Evolutionary conservation across 169 alveolate genomes (phyloP).

Genomic region (Plasmodium gaboni): DNA sequence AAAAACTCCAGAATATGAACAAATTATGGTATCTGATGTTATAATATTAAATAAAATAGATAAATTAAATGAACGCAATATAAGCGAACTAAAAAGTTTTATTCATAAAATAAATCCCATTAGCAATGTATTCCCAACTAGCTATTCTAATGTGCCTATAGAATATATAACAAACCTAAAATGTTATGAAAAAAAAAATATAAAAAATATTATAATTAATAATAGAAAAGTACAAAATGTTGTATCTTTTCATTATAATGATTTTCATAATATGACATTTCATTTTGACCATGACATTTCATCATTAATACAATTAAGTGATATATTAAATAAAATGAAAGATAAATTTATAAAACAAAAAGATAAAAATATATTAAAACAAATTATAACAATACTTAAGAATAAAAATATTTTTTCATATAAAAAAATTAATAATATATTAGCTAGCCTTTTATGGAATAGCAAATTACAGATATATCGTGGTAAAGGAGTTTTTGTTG

Average conservation of each 20-base stretch:
- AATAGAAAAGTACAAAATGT: neutral
- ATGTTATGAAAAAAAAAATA: constrained; percentile 74
- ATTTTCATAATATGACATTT: constrained; percentile 31
- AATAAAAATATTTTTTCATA: constrained; percentile 53
- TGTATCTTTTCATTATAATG: constrained; percentile 35
- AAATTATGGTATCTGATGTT: constrained; percentile 63
- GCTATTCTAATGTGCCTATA: constrained; percentile 41
- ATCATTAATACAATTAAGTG: constrained; percentile 33
- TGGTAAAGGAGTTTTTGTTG: constrained; percentile 74
- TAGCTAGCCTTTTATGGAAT: constrained; percentile 56
- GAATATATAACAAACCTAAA: constrained; percentile 57
- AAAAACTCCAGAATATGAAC: constrained; percentile 32
- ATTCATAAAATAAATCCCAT: constrained; percentile 53
- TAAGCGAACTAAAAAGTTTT: constrained; percentile 36
- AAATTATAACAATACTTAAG: constrained; percentile 30
- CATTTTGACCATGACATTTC: constrained; percentile 29
- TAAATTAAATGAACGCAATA: constrained; percentile 40
- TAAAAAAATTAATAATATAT: constrained; percentile 52
- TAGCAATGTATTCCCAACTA: constrained; percentile 32
- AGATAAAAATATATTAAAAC: constrained; percentile 17
- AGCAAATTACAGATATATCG: constrained; percentile 33
- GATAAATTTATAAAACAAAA: constrained; percentile 18
- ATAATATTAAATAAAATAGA: constrained; percentile 65
- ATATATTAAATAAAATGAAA: constrained; percentile 20
- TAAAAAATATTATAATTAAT: constrained; percentile 27